Conservation (phyloP, 2,329 filamentous ascomycete species). For the Metarhizium humberi region DNA sequence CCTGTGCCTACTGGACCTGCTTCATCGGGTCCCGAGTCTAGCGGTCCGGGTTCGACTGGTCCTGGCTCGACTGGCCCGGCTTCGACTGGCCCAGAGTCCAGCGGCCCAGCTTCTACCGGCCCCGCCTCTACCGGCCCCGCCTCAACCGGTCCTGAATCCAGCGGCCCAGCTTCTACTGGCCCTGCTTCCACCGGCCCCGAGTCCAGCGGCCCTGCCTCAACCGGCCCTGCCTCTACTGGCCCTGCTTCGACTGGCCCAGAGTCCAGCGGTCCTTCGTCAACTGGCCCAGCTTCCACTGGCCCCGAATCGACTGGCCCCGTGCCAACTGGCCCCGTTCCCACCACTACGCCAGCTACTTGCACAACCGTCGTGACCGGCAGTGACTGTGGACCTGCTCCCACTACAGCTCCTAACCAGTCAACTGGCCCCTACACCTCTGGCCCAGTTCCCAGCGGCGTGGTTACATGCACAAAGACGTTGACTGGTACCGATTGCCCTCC, state of each 20-base stretch:
- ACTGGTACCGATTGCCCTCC: too few species aligned
- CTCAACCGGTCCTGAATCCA: fast-evolving
- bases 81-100: not conserved
- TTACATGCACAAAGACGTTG: too few species aligned
- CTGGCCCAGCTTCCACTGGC: not conserved
- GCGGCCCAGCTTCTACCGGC: not conserved
- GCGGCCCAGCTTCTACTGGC: not conserved
- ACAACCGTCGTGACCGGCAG: too few species aligned
- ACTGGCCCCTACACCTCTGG: too few species aligned
- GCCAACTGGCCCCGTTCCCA: not conserved
- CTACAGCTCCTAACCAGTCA: too few species aligned
- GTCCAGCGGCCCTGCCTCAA: not conserved
- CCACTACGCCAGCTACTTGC: too few species aligned
- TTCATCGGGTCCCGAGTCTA: not conserved
- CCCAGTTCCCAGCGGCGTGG: too few species aligned
- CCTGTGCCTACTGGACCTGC: not conserved
- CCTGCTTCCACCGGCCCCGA: not conserved
- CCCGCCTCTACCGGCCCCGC: not conserved
- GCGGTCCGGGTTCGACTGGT: not conserved
- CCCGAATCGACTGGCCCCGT: not conserved
- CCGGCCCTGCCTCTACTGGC: not conserved
- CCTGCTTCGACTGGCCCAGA: not conserved
- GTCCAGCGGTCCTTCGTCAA: not conserved
- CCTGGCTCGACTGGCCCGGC: not conserved
- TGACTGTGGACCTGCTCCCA: too few species aligned